Base-by-base conservation (phyloP, 164 flowering plant genomes). In the Dillenia suffruticosa region DNA sequence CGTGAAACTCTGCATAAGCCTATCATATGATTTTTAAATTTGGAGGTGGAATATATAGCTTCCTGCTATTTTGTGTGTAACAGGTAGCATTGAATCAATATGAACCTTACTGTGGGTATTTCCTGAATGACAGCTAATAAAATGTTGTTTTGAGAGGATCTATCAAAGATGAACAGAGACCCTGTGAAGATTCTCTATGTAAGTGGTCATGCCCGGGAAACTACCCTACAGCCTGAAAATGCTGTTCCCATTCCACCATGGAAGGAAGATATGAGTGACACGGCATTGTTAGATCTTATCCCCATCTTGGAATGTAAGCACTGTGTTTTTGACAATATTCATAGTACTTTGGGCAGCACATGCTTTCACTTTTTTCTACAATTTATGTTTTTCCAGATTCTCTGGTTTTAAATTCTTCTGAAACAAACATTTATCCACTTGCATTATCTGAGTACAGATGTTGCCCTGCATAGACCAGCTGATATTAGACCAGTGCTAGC, bases 221-320 rank as follows among this genome's bases (percentile, higher is more conserved):
- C 69, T 55, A 67, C 82, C 72, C 92, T 93, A 70, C 97, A 93
- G 78, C 88, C 89, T 12, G 97, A 93, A 67, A 93, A 90, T 46
- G 71, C 80, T 67, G 79, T 88, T 12, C 73, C 73, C 49, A 80
- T 90, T 47, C 88, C 87, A 70, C 90, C 96, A 46, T 93, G 87
- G 85, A 84, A 80, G 76, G 79, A 76, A 44, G 97, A 93, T 61
- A 14, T 64, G 17, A 84, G 84, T 54, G 98, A 90, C 64, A 90
- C 97, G 3, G 64, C 82, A 58, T 92, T 90, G 61, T 10, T 90
- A 68, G 97, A 90, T 81, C 85, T 90, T 46, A 87, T 90, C 64
- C 97, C 97, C 51, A 88, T 90, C 63, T 94, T 90, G 53, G 96
- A 88, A 62, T 90, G 97, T 90, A 74, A 79, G 93, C 62, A 15